Conservation (phyloP, 768 basidiomycete genomes). For the Flagelloscypha sp. region DNA sequence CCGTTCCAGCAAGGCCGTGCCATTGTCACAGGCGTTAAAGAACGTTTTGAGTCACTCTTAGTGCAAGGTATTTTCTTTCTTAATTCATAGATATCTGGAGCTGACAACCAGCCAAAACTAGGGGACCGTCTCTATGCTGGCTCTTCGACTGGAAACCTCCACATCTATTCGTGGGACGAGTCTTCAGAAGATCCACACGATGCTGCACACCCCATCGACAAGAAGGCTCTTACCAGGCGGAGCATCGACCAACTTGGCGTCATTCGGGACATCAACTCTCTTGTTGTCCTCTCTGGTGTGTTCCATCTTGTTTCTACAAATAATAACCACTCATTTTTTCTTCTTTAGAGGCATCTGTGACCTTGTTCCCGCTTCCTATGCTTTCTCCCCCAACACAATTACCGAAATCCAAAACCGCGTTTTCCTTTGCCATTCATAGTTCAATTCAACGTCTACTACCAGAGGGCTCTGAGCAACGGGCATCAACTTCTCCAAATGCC, state of each 20-base stretch:
- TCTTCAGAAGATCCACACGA: slow-evolving; percentile 21
- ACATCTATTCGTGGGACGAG: slow-evolving; percentile 40
- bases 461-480: slow-evolving; percentile 15
- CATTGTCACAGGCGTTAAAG: slow-evolving; percentile 37
- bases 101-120: slow-evolving; percentile 30
- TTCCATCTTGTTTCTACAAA: not conserved
- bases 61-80: slow-evolving; percentile 30
- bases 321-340: slow-evolving; percentile 2
- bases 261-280: slow-evolving; percentile 76
- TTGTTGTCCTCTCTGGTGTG: slow-evolving; percentile 79
- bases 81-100: slow-evolving; percentile 3
- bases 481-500: slow-evolving; percentile 14
- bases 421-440: slow-evolving; percentile 74
- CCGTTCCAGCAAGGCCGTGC: too few relatives aligned
- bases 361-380: slow-evolving; percentile 68
- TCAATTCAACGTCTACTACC: slow-evolving; percentile 38
- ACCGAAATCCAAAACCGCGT: slow-evolving; percentile 67
- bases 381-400: slow-evolving; percentile 66
- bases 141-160: slow-evolving; percentile 46
- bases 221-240: slow-evolving; percentile 54
- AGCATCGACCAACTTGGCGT: slow-evolving; percentile 85
- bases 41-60: slow-evolving; percentile 36
- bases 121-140: slow-evolving; percentile 58
- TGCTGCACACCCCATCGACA: slow-evolving; percentile 50
- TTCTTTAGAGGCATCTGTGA: slow-evolving; percentile 56